Evolutionary conservation across 1,284 basidiomycete species (phyloP).

Genomic region (Macrocybe sp.): DNA sequence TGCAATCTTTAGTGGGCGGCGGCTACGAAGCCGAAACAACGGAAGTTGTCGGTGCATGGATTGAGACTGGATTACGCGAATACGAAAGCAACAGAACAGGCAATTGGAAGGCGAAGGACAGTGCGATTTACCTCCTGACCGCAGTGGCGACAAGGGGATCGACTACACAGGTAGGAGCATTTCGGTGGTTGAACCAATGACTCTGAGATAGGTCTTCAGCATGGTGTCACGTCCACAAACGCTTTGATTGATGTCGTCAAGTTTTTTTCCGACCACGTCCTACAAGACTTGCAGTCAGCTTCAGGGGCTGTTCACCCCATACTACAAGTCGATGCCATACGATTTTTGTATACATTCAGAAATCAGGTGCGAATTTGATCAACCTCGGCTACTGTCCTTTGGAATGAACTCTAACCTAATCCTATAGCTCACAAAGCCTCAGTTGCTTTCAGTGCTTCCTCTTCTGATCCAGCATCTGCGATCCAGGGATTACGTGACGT

Average conservation of each 20-base stretch:
- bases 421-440: conserved; percentile 84
- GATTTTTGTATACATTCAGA: conserved; percentile 91
- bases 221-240: conserved; percentile 93
- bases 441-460: conserved; percentile 89
- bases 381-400: background rate
- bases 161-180: conserved; percentile 62
- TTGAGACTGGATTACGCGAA: conserved; percentile 65
- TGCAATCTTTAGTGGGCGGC: conserved; percentile 77
- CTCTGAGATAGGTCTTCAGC: conserved; percentile 34
- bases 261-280: conserved; percentile 93
- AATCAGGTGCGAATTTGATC: conserved; percentile 64
- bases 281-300: conserved; percentile 78
- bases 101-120: conserved; percentile 94
- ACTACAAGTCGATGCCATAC: conserved; percentile 93
- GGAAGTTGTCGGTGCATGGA: conserved; percentile 80
- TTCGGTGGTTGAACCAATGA: background rate
- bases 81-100: conserved; percentile 54
- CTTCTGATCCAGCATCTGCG: conserved; percentile 82
- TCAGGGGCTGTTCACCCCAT: conserved; percentile 78
- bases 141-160: conserved; percentile 88
- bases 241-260: conserved; percentile 90
- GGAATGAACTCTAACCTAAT: background rate
- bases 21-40: conserved; percentile 85
- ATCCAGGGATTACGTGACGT: conserved; percentile 81
- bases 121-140: conserved; percentile 91